Evolutionary conservation across 192 early-diverging fungal species (phyloP), one percentile per base, ranked within the genome.

Genomic region (Borealophlyctis nickersoniae): DNA sequence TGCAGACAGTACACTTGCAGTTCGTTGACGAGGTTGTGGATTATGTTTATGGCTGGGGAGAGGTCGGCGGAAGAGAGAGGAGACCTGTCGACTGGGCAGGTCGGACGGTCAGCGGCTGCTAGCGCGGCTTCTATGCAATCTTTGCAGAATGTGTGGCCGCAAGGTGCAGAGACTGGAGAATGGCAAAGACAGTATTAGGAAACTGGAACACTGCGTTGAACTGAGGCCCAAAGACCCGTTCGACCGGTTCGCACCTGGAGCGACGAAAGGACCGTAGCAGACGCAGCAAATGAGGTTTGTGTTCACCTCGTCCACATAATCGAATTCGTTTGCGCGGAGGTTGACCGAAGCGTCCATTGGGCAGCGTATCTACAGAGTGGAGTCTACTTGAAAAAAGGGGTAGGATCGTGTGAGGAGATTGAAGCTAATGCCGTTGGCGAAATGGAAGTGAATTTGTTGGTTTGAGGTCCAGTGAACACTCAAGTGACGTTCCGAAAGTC

Each of bases 21-120:
- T 49, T 89, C 88, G 55, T 89, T 81, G 31, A 88, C 81, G 70
- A 89, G 82, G 66, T 83, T 86, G 11, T 52, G 48, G 45, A 89
- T 73, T 9, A 87, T 81, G 29, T 82, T 86, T 27, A 74, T 77
- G 30, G 83, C 83, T 5, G 81, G 73, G 48, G 75, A 62, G 0
- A 89, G 62, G 9, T 77, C 56, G 24, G 62, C 7, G 5, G 72
- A 59, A 0, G 69, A 34, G 30, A 87, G 71, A 0, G 62, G 63
- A 0, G 78, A 66, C 1, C 88, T 73, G 52, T 88, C 87, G 19
- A 89, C 71, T 0, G 88, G 88, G 54, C 88, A 89, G 23, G 69
- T 57, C 1, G 52, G 56, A 34, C 49, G 23, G 32, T 26, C 30
- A 11, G 61, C 70, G 39, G 73, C 66, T 33, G 77, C 65, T 5